phyloP scores from a whole-genome alignment of 257 asterid genomes.

The Plantago ovata region DNA sequence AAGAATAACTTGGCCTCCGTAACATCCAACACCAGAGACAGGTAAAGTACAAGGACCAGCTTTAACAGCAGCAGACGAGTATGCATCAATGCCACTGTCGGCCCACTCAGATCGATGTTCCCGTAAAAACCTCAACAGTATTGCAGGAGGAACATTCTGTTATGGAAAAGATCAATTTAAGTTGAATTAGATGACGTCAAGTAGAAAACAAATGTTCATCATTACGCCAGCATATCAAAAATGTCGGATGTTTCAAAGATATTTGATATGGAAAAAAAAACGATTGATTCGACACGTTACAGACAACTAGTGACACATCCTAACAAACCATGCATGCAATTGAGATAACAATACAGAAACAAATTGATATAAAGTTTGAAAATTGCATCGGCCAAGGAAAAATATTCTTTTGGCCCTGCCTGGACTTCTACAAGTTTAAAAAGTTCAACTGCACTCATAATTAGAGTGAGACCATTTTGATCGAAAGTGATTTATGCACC shows the following conservation, averaged over 20 bases:
- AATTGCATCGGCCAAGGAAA: too few species aligned
- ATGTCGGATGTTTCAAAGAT: neutral
- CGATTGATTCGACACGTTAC: neutral
- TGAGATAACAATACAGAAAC: too few species aligned
- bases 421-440: neutral
- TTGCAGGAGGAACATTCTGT: slow-evolving; percentile 90
- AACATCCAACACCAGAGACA: slow-evolving; percentile 67
- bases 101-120: slow-evolving; percentile 99
- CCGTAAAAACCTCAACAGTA: slow-evolving; percentile 78
- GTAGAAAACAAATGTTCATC: neutral
- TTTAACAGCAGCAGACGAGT: slow-evolving; percentile 84
- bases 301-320: too few species aligned
- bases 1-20: slow-evolving; percentile 89
- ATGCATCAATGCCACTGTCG: slow-evolving; percentile 86
- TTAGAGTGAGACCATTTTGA: neutral
- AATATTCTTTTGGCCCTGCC: too few species aligned
- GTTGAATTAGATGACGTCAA: neutral
- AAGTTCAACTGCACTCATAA: neutral
- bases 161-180: neutral
- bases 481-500: slow-evolving; percentile 31
- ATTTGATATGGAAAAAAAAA: neutral
- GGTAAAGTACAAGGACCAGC: slow-evolving; percentile 76
- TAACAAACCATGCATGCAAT: too few species aligned
- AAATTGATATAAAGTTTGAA: too few species aligned
- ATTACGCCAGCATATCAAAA: neutral